A percentile compares a stretch with the other conserved stretches of the same genome.
phyloP scores from a whole-genome alignment of 2,329 filamentous ascomycete species.

The Gaeumannomyces tritici region DNA sequence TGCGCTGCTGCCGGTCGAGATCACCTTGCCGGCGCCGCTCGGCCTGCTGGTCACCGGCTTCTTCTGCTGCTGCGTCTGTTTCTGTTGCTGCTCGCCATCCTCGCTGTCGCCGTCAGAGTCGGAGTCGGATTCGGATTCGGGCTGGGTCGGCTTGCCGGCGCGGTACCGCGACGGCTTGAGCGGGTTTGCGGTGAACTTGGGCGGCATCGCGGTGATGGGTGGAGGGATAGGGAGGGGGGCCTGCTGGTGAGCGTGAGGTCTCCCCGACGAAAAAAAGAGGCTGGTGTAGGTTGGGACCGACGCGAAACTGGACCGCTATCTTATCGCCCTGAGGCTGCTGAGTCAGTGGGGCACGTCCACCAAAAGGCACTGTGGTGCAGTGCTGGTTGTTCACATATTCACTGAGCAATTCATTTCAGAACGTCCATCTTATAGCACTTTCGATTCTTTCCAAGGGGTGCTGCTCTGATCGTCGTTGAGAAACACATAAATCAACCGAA shows the following conservation, averaged over 20 bases:
- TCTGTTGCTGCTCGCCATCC: conserved; percentile 17
- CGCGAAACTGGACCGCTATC: neutral
- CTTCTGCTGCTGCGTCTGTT: conserved; percentile 12
- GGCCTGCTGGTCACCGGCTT: conserved; percentile 33
- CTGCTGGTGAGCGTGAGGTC: too few species aligned
- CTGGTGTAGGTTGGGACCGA: neutral
- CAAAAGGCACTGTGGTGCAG: neutral
- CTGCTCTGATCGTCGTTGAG: neutral
- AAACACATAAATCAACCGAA: neutral
- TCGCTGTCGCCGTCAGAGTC: conserved; percentile 27
- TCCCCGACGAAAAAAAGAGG: neutral
- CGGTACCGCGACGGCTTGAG: conserved; percentile 71
- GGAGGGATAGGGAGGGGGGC: neutral
- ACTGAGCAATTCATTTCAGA: neutral
- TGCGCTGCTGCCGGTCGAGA: conserved; percentile 27
- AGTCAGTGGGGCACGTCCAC: neutral
- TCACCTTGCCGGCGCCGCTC: conserved; percentile 45
- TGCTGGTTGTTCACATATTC: neutral
- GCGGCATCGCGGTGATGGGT: conserved; percentile 49
- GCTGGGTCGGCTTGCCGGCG: conserved; percentile 64
- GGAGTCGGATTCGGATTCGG: conserved; percentile 37
- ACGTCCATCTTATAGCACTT: neutral
- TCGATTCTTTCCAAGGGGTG: too few species aligned
- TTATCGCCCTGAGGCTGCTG: neutral
- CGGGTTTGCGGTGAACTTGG: conserved; percentile 90